phyloP scores from a whole-genome alignment of 1,284 basidiomycete species.

The Marasmius fiardii region DNA sequence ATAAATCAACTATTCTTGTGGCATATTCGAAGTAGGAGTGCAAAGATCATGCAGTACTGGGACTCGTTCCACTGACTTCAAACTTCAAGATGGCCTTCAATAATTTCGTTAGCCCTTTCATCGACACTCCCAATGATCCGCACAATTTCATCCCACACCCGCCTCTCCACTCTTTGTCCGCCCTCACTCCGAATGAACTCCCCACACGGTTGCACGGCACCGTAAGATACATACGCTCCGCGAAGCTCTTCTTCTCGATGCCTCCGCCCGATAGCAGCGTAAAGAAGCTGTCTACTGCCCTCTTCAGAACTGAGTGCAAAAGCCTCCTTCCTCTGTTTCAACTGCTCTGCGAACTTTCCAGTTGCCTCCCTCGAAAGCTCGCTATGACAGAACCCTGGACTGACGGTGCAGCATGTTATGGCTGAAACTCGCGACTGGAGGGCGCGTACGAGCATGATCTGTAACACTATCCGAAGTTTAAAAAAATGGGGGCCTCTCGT shows the following conservation, averaged over 20 bases:
- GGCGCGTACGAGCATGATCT: conserved; percentile 38
- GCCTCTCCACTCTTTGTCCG: conserved; percentile 35
- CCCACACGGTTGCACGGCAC: conserved; percentile 13
- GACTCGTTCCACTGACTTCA: too few species aligned
- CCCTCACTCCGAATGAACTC: conserved; percentile 27
- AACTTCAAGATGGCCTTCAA: not conserved
- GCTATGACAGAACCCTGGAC: conserved; percentile 47
- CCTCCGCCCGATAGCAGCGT: conserved; percentile 32
- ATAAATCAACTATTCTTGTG: too few species aligned
- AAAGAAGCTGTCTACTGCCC: conserved; percentile 39
- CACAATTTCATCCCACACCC: conserved; percentile 35
- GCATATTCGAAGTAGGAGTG: too few species aligned
- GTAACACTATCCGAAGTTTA: conserved; percentile 30
- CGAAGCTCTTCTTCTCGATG: conserved; percentile 15
- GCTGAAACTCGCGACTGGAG: conserved; percentile 32
- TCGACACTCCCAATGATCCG: not conserved
- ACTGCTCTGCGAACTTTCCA: conserved; percentile 13
- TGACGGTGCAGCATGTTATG: conserved; percentile 33
- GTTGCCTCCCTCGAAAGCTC: conserved; percentile 28
- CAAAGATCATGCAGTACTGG: too few species aligned
- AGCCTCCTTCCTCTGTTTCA: conserved; percentile 20
- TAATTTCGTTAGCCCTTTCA: not conserved
- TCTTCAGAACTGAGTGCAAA: conserved; percentile 34
- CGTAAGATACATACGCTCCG: conserved; percentile 15
- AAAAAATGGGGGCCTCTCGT: not conserved